A percentile compares a stretch with the other conserved stretches of the same genome.
These are phyloP conservation scores for Geotrichum carabidarum DNA, from an alignment of 1,139 yeast genomes.

Conservation along the genomic window DNA sequence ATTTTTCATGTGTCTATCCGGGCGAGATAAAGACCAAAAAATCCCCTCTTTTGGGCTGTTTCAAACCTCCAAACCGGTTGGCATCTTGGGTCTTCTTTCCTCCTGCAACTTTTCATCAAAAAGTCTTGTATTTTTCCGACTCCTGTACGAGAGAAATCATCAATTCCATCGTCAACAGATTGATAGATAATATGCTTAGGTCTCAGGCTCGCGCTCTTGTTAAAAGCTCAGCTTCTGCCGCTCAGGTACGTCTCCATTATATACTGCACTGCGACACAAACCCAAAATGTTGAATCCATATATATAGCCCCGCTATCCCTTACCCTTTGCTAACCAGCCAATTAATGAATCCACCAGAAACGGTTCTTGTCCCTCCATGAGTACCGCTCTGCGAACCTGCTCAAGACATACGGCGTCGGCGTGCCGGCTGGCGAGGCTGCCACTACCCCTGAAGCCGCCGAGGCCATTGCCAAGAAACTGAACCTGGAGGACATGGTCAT, in stretches of 20 bases:
- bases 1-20: background rate
- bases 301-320: constrained; percentile 9
- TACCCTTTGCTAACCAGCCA: constrained; percentile 1
- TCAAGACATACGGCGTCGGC: constrained; percentile 75
- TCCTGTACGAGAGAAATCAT: background rate
- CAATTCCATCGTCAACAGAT: background rate
- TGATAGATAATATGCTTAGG: constrained; percentile 16
- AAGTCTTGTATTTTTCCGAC: constrained; percentile 10
- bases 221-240: constrained; percentile 11
- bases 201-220: constrained; percentile 9
- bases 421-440: constrained; percentile 93
- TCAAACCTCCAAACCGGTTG: constrained; percentile 2
- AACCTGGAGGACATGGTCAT: constrained; percentile 78
- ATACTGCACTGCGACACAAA: background rate
- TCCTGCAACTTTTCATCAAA: background rate
- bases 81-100: background rate
- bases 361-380: constrained; percentile 88
- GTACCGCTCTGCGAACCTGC: constrained; percentile 87
- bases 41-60: constrained; percentile 6
- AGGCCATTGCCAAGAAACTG: constrained; percentile 61
- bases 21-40: background rate
- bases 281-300: too few relatives aligned
- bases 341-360: constrained; percentile 23
- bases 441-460: constrained; percentile 84
- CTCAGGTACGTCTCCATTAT: constrained; percentile 12